Conservation (phyloP, 371 early-diverging fungal genomes). For the Syncephalastrum monosporum region DNA sequence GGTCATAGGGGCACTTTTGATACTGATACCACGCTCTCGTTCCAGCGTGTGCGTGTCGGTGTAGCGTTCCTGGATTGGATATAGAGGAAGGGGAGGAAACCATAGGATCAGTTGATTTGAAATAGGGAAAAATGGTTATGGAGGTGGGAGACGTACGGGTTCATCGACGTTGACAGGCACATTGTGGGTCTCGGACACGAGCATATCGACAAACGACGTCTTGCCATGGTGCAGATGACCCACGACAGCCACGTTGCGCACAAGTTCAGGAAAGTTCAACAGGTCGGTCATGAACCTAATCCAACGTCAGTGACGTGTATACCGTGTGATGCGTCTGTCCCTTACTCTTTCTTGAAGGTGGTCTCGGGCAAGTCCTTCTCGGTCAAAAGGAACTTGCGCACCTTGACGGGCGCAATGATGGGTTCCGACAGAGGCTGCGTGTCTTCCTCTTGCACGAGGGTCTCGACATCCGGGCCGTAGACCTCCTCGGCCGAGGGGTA, state of each 20-base stretch:
- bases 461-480: slow-evolving; percentile 95
- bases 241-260: slow-evolving; percentile 87
- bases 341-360: slow-evolving; percentile 84
- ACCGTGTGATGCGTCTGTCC: neutral
- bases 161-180: slow-evolving; percentile 60
- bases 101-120: neutral
- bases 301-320: neutral
- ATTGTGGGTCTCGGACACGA: slow-evolving; percentile 86
- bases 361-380: slow-evolving; percentile 87
- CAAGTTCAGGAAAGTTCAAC: slow-evolving; percentile 75
- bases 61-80: slow-evolving; percentile 68
- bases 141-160: slow-evolving; percentile 28
- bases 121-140: too few species aligned
- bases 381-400: slow-evolving; percentile 80
- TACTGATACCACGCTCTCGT: slow-evolving; percentile 85
- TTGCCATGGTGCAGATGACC: slow-evolving; percentile 99
- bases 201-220: slow-evolving; percentile 90
- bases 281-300: slow-evolving; percentile 84
- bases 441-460: slow-evolving; percentile 96
- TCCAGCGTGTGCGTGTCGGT: slow-evolving; percentile 94
- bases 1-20: slow-evolving; percentile 94
- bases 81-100: too few species aligned
- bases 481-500: slow-evolving; percentile 97
- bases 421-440: slow-evolving; percentile 95
- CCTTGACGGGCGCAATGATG: slow-evolving; percentile 89